These are phyloP conservation scores for Senna siamea DNA, from an alignment of 306 rosid genomes.

Conservation along the genomic window DNA sequence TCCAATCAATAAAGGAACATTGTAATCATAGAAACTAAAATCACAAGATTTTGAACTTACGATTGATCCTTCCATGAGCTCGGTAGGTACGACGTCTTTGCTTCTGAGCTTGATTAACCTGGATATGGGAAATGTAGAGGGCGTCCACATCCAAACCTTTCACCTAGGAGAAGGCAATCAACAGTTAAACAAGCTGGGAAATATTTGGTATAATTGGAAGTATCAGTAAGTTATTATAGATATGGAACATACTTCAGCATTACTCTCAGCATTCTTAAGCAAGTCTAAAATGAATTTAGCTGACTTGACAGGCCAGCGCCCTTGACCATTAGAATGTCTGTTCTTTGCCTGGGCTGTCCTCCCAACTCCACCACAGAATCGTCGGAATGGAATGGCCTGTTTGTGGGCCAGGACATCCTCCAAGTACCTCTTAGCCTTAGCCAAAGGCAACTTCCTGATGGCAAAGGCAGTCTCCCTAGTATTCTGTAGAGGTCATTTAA, in stretches of 20 bases:
- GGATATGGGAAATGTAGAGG: conserved; percentile 69
- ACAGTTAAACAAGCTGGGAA: neutral
- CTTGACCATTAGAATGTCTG: conserved; percentile 95
- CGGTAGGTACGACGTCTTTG: conserved; percentile 93
- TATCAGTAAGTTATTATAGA: neutral
- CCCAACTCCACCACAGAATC: conserved; percentile 93
- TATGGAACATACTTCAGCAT: conserved; percentile 67
- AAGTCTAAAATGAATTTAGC: conserved; percentile 81
- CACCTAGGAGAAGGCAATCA: conserved; percentile 48
- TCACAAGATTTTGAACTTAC: conserved; percentile 41
- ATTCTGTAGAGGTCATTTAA: conserved; percentile 51
- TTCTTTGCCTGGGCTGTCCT: conserved; percentile 94
- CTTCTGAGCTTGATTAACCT: conserved; percentile 93
- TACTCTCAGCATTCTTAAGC: conserved; percentile 96
- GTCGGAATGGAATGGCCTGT: conserved; percentile 92
- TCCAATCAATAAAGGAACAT: neutral
- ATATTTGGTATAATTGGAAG: neutral
- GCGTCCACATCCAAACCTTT: conserved; percentile 94
- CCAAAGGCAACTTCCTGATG: conserved; percentile 77
- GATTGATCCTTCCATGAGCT: conserved; percentile 95
- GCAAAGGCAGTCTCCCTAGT: conserved; percentile 85
- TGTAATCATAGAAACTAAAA: neutral
- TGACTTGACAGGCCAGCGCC: conserved; percentile 95
- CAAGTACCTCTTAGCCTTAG: conserved; percentile 84
- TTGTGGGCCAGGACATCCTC: conserved; percentile 94